A percentile compares a stretch with the other conserved stretches of the same genome.
phyloP scores from a whole-genome alignment of 768 basidiomycete genomes.

The Russula earlei region DNA sequence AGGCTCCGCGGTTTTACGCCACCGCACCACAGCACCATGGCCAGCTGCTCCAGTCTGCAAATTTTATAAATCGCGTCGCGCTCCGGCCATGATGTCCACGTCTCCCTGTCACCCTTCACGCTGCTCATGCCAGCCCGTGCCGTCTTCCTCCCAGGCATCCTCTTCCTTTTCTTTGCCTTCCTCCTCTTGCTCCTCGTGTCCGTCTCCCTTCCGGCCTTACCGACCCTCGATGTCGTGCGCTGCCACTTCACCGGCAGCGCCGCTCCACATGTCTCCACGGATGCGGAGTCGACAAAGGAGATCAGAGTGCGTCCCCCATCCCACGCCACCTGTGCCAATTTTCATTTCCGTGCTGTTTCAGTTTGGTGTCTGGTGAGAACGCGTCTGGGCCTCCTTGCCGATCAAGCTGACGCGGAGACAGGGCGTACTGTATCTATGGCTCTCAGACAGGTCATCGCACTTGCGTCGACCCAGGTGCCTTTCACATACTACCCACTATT shows the following conservation, averaged over 20 bases:
- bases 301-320: slow-evolving; percentile 5
- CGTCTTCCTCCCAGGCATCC: slow-evolving; percentile 53
- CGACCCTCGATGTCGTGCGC: slow-evolving; percentile 58
- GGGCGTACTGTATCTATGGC: slow-evolving; percentile 53
- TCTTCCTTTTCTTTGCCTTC: slow-evolving; percentile 51
- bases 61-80: background rate
- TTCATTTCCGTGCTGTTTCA: slow-evolving; percentile 23
- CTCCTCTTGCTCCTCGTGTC: slow-evolving; percentile 59
- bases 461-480: slow-evolving; percentile 42
- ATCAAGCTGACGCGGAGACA: slow-evolving; percentile 22
- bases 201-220: slow-evolving; percentile 61
- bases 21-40: background rate
- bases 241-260: slow-evolving; percentile 36
- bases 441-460: slow-evolving; percentile 33
- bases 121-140: slow-evolving; percentile 32
- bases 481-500: background rate
- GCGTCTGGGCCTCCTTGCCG: background rate
- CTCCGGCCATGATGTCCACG: background rate
- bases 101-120: background rate
- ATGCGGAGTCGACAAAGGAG: slow-evolving; percentile 43
- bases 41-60: background rate
- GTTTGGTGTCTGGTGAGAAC: slow-evolving; percentile 62
- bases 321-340: background rate
- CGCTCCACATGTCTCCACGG: slow-evolving; percentile 17
- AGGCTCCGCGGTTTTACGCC: background rate